These are phyloP conservation scores for Termitomyces eurrhizus DNA, from an alignment of 768 basidiomycete genomes.

Conservation along the genomic window DNA sequence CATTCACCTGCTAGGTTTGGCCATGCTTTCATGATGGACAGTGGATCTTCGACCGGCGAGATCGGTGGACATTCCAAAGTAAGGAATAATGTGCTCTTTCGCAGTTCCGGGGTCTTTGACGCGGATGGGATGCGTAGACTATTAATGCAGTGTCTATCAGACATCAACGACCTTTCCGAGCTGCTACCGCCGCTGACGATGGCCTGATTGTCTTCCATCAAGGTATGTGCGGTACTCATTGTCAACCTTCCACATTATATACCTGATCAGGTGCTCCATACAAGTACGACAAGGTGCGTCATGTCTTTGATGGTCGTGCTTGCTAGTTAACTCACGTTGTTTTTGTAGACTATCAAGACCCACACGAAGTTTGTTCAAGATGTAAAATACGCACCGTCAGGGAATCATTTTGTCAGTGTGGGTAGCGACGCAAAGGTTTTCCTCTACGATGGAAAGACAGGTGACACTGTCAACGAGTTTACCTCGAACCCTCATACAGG, in stretches of 20 bases:
- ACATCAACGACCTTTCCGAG: conserved; percentile 85
- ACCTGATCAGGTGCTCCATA: conserved; percentile 63
- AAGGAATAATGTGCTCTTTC: not conserved
- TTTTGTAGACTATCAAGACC: conserved; percentile 66
- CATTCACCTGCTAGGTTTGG: conserved; percentile 59
- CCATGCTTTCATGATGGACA: conserved; percentile 79
- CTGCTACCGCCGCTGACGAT: conserved; percentile 87
- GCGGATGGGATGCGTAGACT: conserved; percentile 34
- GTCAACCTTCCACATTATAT: not conserved
- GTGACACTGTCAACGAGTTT: conserved; percentile 71
- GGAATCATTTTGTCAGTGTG: conserved; percentile 81
- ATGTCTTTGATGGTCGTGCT: not conserved
- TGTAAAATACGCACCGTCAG: conserved; percentile 76
- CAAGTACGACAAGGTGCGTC: conserved; percentile 76
- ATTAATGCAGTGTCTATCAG: conserved; percentile 90
- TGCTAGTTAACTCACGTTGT: not conserved
- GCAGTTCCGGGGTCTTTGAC: not conserved
- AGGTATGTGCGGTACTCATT: conserved; percentile 36
- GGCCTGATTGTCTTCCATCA: conserved; percentile 77
- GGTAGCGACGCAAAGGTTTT: conserved; percentile 87
- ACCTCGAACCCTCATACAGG: conserved; percentile 69
- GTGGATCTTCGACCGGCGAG: conserved; percentile 82
- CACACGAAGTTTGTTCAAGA: conserved; percentile 95
- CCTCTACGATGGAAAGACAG: conserved; percentile 87
- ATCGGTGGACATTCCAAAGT: conserved; percentile 91